Conservation (phyloP, 495 filamentous ascomycete genomes). For the Lichina pygmaea region DNA sequence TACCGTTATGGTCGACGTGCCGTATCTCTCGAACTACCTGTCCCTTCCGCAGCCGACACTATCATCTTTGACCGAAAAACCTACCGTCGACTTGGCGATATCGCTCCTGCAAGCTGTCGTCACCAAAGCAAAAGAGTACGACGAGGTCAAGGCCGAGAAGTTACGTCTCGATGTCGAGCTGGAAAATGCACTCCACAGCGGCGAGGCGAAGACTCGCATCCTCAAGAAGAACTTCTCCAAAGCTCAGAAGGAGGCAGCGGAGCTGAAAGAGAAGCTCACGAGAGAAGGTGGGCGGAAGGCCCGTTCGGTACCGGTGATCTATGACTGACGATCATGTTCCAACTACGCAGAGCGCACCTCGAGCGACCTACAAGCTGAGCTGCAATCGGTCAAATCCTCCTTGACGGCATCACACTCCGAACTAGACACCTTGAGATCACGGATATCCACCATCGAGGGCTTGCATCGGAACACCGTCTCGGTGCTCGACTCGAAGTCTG, state of each 20-base stretch:
- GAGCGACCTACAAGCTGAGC: constrained; percentile 49
- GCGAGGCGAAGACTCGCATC: constrained; percentile 52
- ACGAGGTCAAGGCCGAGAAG: constrained; percentile 57
- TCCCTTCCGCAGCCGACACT: constrained; percentile 42
- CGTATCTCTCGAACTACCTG: constrained; percentile 50
- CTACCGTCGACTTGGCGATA: constrained; percentile 51
- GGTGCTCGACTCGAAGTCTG: constrained; percentile 68
- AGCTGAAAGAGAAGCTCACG: constrained; percentile 50
- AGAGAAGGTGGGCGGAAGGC: constrained; percentile 35
- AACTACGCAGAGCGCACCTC: constrained; percentile 27
- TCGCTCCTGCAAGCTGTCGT: constrained; percentile 36
- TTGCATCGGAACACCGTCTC: constrained; percentile 75
- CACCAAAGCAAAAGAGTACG: constrained; percentile 51
- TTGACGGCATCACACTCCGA: constrained; percentile 53
- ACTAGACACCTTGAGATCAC: constrained; percentile 41
- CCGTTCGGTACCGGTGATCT: background rate
- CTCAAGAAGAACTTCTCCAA: constrained; percentile 62
- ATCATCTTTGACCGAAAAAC: constrained; percentile 33
- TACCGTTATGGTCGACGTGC: constrained; percentile 41
- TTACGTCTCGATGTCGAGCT: constrained; percentile 73
- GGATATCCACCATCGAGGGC: constrained; percentile 62
- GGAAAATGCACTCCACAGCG: constrained; percentile 57
- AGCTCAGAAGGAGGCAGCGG: constrained; percentile 49
- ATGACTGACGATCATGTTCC: constrained; percentile 1
- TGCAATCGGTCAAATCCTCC: constrained; percentile 50